Conservation (phyloP, 192 early-diverging fungal species). For the Allomyces arbusculus region DNA sequence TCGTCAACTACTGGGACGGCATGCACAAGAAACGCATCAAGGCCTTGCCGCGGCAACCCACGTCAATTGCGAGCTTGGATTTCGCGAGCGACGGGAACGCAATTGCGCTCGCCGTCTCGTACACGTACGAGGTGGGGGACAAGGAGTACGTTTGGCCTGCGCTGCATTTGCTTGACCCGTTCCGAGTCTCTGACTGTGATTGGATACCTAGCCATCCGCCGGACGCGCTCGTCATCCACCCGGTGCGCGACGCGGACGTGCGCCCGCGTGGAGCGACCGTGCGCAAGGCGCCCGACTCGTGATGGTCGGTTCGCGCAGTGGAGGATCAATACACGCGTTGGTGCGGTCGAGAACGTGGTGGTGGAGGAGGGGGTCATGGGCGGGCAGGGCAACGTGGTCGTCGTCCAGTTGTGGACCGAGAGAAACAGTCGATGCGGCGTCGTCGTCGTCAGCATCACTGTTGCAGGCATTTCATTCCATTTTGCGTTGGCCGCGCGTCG, state of each 20-base stretch:
- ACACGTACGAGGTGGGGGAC: constrained; percentile 89
- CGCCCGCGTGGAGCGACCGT: constrained; percentile 8
- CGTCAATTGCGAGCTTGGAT: constrained; percentile 56
- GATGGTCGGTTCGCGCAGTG: background rate
- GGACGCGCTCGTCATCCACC: constrained; percentile 56
- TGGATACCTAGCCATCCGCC: constrained; percentile 29
- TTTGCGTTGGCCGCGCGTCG: too few species aligned
- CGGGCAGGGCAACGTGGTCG: too few species aligned
- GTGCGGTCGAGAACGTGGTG: too few species aligned
- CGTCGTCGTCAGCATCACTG: too few species aligned
- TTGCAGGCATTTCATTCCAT: too few species aligned
- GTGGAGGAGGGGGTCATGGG: too few species aligned
- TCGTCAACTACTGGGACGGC: constrained; percentile 83
- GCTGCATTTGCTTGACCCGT: background rate
- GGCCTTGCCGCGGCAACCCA: constrained; percentile 49
- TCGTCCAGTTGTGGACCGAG: too few species aligned
- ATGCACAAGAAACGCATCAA: constrained; percentile 70
- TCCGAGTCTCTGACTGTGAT: background rate
- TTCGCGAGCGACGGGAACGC: constrained; percentile 58
- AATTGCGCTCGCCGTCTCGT: constrained; percentile 74
- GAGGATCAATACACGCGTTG: background rate
- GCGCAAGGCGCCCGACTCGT: background rate
- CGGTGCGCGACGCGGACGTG: constrained; percentile 42
- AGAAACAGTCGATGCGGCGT: too few species aligned
- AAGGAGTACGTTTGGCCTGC: constrained; percentile 31